Percentiles rank a stretch among this genome's conserved stretches.
Conservation (phyloP, 163 green algal genomes). For the Chlamydomonas reinhardtii region DNA sequence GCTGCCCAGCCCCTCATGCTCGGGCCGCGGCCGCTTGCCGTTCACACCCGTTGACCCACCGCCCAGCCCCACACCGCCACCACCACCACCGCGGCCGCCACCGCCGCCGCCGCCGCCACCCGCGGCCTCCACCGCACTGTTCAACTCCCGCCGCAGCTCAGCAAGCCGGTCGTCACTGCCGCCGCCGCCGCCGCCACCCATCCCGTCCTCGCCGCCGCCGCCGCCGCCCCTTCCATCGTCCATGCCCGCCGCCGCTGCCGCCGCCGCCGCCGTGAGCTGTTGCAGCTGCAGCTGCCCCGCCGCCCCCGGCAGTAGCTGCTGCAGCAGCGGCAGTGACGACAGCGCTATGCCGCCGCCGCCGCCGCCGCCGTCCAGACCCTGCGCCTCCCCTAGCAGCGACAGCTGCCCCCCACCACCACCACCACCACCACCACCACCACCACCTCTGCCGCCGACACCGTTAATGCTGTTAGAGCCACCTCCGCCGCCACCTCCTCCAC, state of each 20-base stretch:
- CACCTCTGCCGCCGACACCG: background rate
- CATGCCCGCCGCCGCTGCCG: background rate
- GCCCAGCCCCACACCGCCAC: background rate
- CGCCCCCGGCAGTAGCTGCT: conserved; percentile 25
- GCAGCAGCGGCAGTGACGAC: conserved; percentile 13
- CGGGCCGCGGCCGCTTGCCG: conserved; percentile 20
- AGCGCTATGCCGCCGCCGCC: background rate
- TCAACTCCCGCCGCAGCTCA: conserved; percentile 16
- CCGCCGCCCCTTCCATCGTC: background rate
- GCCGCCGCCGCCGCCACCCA: background rate
- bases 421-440: background rate
- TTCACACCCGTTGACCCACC: background rate
- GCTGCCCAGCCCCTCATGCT: conserved; percentile 12
- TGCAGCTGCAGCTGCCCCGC: conserved; percentile 31
- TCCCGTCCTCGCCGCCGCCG: background rate
- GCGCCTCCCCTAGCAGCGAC: background rate
- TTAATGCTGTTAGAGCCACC: background rate
- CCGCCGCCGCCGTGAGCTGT: background rate
- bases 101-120: background rate
- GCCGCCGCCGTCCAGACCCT: background rate
- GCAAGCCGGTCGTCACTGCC: background rate
- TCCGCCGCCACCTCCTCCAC: background rate
- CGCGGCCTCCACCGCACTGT: background rate
- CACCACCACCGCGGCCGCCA: background rate
- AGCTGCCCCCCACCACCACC: background rate